Conservation (phyloP, 192 early-diverging fungal species). For the Entomortierella lignicola region DNA sequence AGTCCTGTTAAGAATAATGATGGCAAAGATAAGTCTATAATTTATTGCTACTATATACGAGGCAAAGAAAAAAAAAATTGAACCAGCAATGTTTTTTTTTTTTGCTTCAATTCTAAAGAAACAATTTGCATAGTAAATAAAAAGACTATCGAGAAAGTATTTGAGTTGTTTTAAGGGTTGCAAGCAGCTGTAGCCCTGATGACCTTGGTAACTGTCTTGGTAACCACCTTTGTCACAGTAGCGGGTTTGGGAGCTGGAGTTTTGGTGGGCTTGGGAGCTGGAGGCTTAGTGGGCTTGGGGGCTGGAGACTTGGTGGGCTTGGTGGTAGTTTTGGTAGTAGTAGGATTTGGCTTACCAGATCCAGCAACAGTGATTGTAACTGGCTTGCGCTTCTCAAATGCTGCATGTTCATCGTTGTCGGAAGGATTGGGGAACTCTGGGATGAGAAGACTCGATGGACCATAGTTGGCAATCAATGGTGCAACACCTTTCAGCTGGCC, state of each 20-base stretch:
- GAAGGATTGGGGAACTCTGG: constrained; percentile 55
- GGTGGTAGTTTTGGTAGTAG: not conserved
- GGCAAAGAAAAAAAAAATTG: not conserved
- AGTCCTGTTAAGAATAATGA: too few relatives aligned
- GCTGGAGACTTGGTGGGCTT: constrained; percentile 6
- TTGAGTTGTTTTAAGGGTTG: too few relatives aligned
- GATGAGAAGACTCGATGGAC: constrained; percentile 42
- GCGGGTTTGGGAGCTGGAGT: not conserved
- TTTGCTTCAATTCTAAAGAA: not conserved
- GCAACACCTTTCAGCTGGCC: constrained; percentile 54
- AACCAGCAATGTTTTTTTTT: not conserved
- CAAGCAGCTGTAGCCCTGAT: not conserved
- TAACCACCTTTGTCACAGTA: not conserved
- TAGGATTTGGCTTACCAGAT: not conserved
- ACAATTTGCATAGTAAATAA: not conserved
- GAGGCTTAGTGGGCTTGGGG: constrained; percentile 9
- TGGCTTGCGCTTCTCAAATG: constrained; percentile 23
- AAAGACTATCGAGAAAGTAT: too few relatives aligned
- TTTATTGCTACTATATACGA: not conserved
- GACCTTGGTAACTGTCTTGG: not conserved
- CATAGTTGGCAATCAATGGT: constrained; percentile 57
- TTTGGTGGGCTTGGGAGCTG: constrained; percentile 1
- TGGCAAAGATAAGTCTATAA: too few relatives aligned
- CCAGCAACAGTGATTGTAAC: constrained; percentile 14
- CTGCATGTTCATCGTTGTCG: constrained; percentile 13